Conservation (phyloP, 176 grass and related monocot species). For the Cenchrus fungigraminus region DNA sequence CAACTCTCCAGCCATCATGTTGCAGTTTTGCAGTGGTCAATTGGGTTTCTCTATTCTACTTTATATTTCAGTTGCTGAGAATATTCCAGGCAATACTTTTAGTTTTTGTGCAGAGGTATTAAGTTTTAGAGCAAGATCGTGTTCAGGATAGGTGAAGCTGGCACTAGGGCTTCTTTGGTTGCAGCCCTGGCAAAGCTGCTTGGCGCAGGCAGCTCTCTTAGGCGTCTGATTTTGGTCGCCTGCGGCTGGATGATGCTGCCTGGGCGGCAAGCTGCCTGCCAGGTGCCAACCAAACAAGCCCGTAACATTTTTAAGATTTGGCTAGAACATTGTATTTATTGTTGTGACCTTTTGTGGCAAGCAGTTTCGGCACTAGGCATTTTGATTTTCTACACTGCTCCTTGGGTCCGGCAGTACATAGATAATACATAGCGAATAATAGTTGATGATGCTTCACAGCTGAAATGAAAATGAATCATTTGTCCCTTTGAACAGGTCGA, state of each 20-base stretch:
- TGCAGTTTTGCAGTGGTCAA: background rate
- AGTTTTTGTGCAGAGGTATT: background rate
- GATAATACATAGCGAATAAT: background rate
- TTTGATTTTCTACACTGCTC: background rate
- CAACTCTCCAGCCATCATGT: background rate
- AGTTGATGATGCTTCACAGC: background rate
- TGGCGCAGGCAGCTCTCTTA: too few species aligned
- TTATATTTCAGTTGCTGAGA: conserved; percentile 13
- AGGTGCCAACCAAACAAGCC: too few species aligned
- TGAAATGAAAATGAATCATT: background rate
- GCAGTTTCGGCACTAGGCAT: background rate
- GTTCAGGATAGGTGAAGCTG: background rate
- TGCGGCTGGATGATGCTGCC: too few species aligned
- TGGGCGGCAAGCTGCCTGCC: too few species aligned
- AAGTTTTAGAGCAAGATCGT: background rate
- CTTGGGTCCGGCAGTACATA: background rate
- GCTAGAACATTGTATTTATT: too few species aligned
- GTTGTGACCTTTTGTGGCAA: background rate
- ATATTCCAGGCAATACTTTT: background rate
- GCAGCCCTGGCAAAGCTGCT: too few species aligned
- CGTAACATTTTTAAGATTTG: too few species aligned
- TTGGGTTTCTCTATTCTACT: conserved; percentile 8
- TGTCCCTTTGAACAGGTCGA: conserved; percentile 63
- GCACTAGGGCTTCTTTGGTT: background rate
- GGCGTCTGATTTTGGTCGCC: too few species aligned